Conservation (phyloP, 73 alveolate species). For the Paramecium octaurelia region DNA sequence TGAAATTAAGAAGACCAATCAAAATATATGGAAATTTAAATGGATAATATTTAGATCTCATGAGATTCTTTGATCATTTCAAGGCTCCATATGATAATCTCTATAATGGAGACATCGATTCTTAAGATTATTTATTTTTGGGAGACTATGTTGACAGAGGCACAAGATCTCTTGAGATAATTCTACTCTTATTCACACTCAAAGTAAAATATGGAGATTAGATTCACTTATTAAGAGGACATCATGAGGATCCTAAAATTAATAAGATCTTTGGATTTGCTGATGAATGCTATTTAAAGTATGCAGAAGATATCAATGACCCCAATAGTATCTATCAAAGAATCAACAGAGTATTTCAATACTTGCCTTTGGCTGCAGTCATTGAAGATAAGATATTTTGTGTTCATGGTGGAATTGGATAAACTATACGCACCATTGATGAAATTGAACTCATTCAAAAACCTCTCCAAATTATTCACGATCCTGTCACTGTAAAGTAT, state of each 20-base stretch:
- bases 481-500: conserved; percentile 66
- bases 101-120: conserved; percentile 55
- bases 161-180: conserved; percentile 74
- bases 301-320: conserved; percentile 75
- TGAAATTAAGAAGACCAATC: conserved; percentile 20
- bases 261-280: conserved; percentile 84
- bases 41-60: conserved; percentile 96
- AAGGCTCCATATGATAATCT: conserved; percentile 57
- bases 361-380: conserved; percentile 80
- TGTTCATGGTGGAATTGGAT: conserved; percentile 89
- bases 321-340: conserved; percentile 72
- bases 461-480: conserved; percentile 79
- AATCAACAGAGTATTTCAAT: conserved; percentile 80
- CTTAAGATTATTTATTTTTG: conserved; percentile 73
- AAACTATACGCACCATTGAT: conserved; percentile 73
- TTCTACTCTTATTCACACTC: conserved; percentile 61
- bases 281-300: conserved; percentile 74
- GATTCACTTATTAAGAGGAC: conserved; percentile 73
- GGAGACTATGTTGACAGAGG: conserved; percentile 91
- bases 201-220: conserved; percentile 64
- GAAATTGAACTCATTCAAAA: conserved; percentile 78
- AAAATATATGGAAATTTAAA: conserved; percentile 98
- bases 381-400: conserved; percentile 76
- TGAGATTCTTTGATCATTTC: conserved; percentile 94
- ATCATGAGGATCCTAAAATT: conserved; percentile 82